Conservation (phyloP, 73 alveolate species). For the Durusdinium trenchii region DNA sequence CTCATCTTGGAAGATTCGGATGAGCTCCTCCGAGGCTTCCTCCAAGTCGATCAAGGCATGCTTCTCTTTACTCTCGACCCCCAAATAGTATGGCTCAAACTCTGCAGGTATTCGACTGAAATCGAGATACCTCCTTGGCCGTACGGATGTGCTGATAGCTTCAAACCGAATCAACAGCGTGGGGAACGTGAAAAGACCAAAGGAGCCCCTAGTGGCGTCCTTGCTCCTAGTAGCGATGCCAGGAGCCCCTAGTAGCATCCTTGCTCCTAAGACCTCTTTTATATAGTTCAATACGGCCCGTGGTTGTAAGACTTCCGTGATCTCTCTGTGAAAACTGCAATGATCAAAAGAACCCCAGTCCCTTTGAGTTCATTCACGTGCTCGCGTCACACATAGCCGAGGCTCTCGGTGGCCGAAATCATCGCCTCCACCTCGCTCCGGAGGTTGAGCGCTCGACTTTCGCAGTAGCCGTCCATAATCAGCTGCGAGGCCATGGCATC, state of each 20-base stretch:
- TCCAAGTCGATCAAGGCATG: slow-evolving; percentile 76
- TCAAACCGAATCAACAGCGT: too few relatives aligned
- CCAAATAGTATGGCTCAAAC: slow-evolving; percentile 92
- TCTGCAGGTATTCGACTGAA: slow-evolving; percentile 61
- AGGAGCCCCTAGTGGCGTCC: too few relatives aligned
- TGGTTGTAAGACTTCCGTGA: too few relatives aligned
- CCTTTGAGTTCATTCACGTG: too few relatives aligned
- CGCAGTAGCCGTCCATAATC: slow-evolving; percentile 58
- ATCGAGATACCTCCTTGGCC: not conserved
- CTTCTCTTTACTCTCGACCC: slow-evolving; percentile 69
- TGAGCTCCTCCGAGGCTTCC: slow-evolving; percentile 53
- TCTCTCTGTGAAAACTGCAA: too few relatives aligned
- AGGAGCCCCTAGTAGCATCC: too few relatives aligned
- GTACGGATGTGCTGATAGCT: not conserved
- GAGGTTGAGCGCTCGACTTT: not conserved
- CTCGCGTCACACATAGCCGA: too few relatives aligned
- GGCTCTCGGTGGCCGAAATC: not conserved
- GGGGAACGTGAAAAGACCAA: too few relatives aligned
- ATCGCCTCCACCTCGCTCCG: not conserved
- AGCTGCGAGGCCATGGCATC: slow-evolving; percentile 55
- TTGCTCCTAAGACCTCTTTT: too few relatives aligned
- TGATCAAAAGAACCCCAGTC: too few relatives aligned
- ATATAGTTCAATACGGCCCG: too few relatives aligned
- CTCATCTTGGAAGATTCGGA: slow-evolving; percentile 47
- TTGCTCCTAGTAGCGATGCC: too few relatives aligned